Conservation (phyloP, 768 basidiomycete species). For the Lactarius quietus region DNA sequence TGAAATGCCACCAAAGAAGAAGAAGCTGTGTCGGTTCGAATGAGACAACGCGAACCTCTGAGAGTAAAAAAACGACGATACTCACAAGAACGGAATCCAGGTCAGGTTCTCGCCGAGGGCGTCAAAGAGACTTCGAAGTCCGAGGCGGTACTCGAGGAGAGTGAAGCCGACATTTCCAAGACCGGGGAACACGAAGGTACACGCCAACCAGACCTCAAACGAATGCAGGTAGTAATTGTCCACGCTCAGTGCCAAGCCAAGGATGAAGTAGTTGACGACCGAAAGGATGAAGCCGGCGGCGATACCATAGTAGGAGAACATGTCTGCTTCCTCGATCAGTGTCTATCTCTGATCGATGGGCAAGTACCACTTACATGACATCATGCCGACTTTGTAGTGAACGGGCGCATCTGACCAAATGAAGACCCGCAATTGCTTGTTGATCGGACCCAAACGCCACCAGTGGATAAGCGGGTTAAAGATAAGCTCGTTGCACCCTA, state of each 20-base stretch:
- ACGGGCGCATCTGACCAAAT: constrained; percentile 73
- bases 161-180: constrained; percentile 67
- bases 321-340: constrained; percentile 31
- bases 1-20: constrained; percentile 56
- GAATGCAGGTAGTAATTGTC: constrained; percentile 70
- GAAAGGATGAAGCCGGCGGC: constrained; percentile 61
- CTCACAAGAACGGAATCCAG: constrained; percentile 76
- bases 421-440: constrained; percentile 71
- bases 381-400: constrained; percentile 81
- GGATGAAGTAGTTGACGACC: constrained; percentile 64
- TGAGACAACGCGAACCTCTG: neutral
- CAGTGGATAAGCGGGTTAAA: constrained; percentile 81
- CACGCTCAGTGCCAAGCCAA: constrained; percentile 56
- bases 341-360: too few relatives aligned
- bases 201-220: constrained; percentile 73
- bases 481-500: constrained; percentile 72
- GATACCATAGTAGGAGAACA: constrained; percentile 57
- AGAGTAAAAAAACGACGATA: constrained; percentile 27
- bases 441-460: constrained; percentile 80
- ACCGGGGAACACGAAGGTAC: constrained; percentile 64
- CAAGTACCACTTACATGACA: constrained; percentile 51
- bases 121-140: constrained; percentile 51
- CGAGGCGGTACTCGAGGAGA: constrained; percentile 64
- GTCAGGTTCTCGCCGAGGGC: constrained; percentile 54
- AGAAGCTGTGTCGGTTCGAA: constrained; percentile 34